Evolutionary conservation across 352 stramenopile species (phyloP), one percentile per base, ranked within the genome.

Genomic region (Globisporangium cystogenes): DNA sequence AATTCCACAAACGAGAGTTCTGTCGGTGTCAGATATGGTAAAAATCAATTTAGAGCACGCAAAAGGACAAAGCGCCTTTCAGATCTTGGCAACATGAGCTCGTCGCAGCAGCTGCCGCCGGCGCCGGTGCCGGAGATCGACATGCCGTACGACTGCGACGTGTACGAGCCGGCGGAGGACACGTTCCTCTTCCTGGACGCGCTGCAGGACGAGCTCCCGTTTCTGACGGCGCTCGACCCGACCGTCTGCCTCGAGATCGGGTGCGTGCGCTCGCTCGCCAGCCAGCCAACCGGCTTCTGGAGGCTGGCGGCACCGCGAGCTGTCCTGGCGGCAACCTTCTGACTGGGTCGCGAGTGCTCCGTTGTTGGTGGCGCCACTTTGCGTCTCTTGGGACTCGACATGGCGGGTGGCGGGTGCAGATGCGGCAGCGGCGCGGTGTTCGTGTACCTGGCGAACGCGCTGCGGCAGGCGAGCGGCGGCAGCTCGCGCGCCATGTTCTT

Each of bases 101-200:
- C 16, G 6, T 43, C 39, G 23, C 4, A 16, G 26, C 14, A 11
- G 18, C 39, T 48, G 37, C 21, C 49, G 52, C 60, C 64, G 21
- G 70, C 80, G 42, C 63, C 70, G 50, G 59, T 90, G 49, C 80
- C 80, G 29, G 62, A 82, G 67, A 86, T 88, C 58, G 72, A 86
- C 53, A 86, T 88, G 75, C 62, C 74, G 39, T 91, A 82, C 70
- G 74, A 85, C 64, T 80, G 68, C 64, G 73, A 97, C 53, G 94
- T 99, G 24, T 99, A 99, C 71, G 96, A 99, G 71, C 97, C 96
- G 23, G 86, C 87, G 16, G 96, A 99, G 53, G 97, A 99, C 70
- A 99, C 97, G 16, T 99, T 95, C 62, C 68, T 99, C 18, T 87
- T 99, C 27, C 64, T 99, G 18, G 96, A 99, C 62, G 94, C 90